These are phyloP conservation scores for Thelonectria discophora DNA, from an alignment of 2,329 filamentous ascomycete genomes.

Conservation along the genomic window DNA sequence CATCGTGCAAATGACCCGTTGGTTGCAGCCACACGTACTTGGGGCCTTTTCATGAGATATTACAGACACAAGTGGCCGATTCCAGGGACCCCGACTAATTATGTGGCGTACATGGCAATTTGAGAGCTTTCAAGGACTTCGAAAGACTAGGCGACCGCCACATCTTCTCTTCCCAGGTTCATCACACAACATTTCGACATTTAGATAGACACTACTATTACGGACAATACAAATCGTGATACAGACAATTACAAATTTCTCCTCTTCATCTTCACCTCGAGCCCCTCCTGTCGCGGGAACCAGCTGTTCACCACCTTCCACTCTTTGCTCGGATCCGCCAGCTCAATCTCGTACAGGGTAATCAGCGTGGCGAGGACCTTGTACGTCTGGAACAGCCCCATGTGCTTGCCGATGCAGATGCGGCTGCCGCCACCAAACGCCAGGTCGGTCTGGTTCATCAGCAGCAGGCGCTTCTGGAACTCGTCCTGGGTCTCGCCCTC, in stretches of 20 bases:
- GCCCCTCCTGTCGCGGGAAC: conserved; percentile 17
- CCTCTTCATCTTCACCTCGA: neutral
- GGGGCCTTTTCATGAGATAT: too few relatives aligned
- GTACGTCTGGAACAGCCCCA: conserved; percentile 53
- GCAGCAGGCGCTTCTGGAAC: conserved; percentile 40
- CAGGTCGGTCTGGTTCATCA: conserved; percentile 50
- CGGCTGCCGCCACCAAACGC: conserved; percentile 54
- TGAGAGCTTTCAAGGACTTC: too few relatives aligned
- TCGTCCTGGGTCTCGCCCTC: conserved; percentile 33
- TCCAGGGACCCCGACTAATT: too few relatives aligned
- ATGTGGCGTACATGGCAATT: too few relatives aligned
- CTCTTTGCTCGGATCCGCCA: conserved; percentile 32
- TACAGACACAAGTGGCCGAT: too few relatives aligned
- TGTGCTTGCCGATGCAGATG: conserved; percentile 53
- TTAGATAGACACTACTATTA: too few relatives aligned
- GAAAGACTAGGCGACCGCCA: too few relatives aligned
- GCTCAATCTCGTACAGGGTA: conserved; percentile 48
- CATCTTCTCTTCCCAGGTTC: too few relatives aligned
- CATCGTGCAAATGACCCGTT: too few relatives aligned
- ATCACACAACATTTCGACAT: too few relatives aligned
- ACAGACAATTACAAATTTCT: neutral
- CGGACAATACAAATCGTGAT: neutral
- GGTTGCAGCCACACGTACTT: too few relatives aligned
- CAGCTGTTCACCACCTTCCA: conserved; percentile 39
- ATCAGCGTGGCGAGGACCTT: conserved; percentile 59